phyloP scores from a whole-genome alignment of 257 asterid genomes.

The Orobanche coerulescens region DNA sequence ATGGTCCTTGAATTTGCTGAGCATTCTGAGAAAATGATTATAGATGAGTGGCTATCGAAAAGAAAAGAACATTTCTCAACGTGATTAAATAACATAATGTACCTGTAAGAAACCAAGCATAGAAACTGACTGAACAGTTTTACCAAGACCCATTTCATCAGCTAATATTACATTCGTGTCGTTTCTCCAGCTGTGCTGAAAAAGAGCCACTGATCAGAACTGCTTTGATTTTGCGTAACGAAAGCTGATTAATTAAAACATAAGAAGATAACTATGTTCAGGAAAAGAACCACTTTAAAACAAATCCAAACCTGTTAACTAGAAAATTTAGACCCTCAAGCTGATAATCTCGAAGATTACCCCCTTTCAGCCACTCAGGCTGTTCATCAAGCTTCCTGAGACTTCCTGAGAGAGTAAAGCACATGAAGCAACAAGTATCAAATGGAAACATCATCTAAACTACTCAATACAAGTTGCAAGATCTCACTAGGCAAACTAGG shows the following conservation, averaged over 20 bases:
- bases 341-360: conserved; percentile 98
- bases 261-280: not conserved
- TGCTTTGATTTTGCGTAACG: conserved; percentile 13
- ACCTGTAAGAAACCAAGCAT: conserved; percentile 99
- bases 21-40: conserved; percentile 55
- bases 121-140: conserved; percentile 97
- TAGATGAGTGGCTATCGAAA: conserved; percentile 16
- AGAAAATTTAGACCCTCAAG: conserved; percentile 96
- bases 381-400: conserved; percentile 96
- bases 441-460: not conserved
- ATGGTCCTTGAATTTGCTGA: conserved; percentile 92
- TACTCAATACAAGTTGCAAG: not conserved
- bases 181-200: conserved; percentile 91
- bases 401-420: conserved; percentile 54
- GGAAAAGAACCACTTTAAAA: conserved; percentile 22
- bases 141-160: conserved; percentile 99
- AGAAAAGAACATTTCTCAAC: conserved; percentile 7
- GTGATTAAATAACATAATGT: conserved; percentile 17
- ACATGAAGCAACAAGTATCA: conserved; percentile 11
- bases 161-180: conserved; percentile 97
- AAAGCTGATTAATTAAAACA: conserved; percentile 18
- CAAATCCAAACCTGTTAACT: conserved; percentile 78
- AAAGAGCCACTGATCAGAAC: conserved; percentile 46
- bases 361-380: conserved; percentile 98
- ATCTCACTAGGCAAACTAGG: conserved; percentile 5